Evolutionary conservation across 495 filamentous ascomycete genomes (phyloP).

Genomic region (Opeltia flavorubescens): DNA sequence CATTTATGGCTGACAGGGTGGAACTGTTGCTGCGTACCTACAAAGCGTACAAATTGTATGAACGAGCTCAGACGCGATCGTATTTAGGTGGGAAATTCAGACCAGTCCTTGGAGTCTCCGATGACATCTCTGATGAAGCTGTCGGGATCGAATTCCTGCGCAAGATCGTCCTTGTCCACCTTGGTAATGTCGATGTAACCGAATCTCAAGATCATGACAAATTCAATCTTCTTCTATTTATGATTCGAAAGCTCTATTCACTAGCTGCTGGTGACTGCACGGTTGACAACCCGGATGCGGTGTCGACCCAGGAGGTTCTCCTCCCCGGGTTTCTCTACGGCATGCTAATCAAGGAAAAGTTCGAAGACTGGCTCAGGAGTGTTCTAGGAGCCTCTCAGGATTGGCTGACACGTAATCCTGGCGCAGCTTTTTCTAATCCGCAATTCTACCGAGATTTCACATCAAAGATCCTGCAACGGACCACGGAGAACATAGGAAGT

Average conservation of each 20-base stretch:
- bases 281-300: conserved; percentile 87
- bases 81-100: conserved; percentile 84
- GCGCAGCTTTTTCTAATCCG: conserved; percentile 49
- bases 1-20: conserved; percentile 87
- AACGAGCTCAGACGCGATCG: conserved; percentile 57
- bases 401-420: conserved; percentile 51
- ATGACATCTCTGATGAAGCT: conserved; percentile 71
- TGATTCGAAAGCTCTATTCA: conserved; percentile 89
- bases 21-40: conserved; percentile 87
- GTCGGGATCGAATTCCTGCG: conserved; percentile 80
- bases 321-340: conserved; percentile 88
- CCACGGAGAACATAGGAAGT: conserved; percentile 77
- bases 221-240: conserved; percentile 87
- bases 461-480: conserved; percentile 56
- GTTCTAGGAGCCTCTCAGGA: conserved; percentile 48
- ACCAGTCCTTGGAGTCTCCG: conserved; percentile 63
- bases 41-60: conserved; percentile 74
- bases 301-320: conserved; percentile 86
- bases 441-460: conserved; percentile 69
- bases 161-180: conserved; percentile 78
- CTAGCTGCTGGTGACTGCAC: conserved; percentile 85
- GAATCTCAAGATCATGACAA: conserved; percentile 77
- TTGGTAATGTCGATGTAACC: conserved; percentile 68
- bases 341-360: conserved; percentile 84
- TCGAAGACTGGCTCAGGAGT: conserved; percentile 73